These are phyloP conservation scores for Withania somnifera DNA, from an alignment of 305 asterid species.

Conservation along the genomic window DNA sequence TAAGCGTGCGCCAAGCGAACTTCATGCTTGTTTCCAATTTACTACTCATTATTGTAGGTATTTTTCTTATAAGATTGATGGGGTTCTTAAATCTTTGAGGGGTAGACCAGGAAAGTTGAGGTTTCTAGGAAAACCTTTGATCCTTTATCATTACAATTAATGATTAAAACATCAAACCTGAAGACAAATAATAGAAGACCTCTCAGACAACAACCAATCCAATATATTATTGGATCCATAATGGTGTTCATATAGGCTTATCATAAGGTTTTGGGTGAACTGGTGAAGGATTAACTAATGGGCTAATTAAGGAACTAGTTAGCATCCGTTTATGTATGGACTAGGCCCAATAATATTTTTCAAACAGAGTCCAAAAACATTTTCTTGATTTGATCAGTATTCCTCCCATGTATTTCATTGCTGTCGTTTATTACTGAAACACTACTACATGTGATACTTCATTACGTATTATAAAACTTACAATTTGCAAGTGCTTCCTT, in stretches of 20 bases:
- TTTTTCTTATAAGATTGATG: too few species aligned
- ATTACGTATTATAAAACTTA: not conserved
- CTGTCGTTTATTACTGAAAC: not conserved
- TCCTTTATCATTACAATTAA: too few species aligned
- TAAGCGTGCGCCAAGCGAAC: too few species aligned
- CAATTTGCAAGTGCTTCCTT: too few species aligned
- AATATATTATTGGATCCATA: conserved; percentile 35
- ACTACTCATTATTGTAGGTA: too few species aligned
- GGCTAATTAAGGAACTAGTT: not conserved
- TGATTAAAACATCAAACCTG: conserved; percentile 34
- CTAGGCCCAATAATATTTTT: not conserved
- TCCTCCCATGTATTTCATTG: not conserved
- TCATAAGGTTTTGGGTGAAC: not conserved
- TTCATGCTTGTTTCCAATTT: too few species aligned
- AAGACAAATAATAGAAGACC: conserved; percentile 93
- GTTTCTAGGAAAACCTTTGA: too few species aligned
- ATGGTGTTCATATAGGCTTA: not conserved
- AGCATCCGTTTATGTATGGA: not conserved
- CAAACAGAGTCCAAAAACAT: not conserved
- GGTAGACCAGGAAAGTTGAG: too few species aligned
- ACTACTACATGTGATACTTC: not conserved
- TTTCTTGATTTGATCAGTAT: not conserved
- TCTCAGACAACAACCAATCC: conserved; percentile 83
- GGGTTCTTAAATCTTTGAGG: too few species aligned
- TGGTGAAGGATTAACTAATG: not conserved